phyloP scores from a whole-genome alignment of 192 early-diverging fungal species.

The Phlyctochytrium planicorne region DNA sequence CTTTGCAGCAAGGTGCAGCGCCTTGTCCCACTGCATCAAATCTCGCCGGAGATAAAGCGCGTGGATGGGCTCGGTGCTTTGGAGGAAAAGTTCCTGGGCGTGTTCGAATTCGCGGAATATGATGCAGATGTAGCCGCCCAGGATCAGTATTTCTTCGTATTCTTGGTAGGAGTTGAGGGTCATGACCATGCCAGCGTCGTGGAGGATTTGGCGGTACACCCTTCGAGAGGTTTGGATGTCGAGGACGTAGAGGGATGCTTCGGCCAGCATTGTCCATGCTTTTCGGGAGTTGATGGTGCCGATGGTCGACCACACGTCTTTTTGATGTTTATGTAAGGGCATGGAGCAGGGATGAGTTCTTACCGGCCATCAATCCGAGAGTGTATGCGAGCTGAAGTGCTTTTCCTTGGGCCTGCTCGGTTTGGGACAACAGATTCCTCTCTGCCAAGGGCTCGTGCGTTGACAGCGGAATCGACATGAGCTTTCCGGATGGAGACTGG shows the following conservation, averaged over 20 bases:
- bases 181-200: slow-evolving; percentile 49
- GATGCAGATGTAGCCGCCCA: slow-evolving; percentile 46
- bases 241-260: slow-evolving; percentile 39
- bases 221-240: slow-evolving; percentile 48
- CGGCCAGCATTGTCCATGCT: slow-evolving; percentile 50
- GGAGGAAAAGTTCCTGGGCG: slow-evolving; percentile 50
- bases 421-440: slow-evolving; percentile 25
- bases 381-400: slow-evolving; percentile 42
- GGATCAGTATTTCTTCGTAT: slow-evolving; percentile 41
- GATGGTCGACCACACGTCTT: slow-evolving; percentile 44
- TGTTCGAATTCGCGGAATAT: slow-evolving; percentile 44
- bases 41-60: slow-evolving; percentile 47
- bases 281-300: slow-evolving; percentile 20
- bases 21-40: slow-evolving; percentile 56
- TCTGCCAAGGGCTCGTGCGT: slow-evolving; percentile 35
- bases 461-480: slow-evolving; percentile 28
- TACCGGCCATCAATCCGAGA: slow-evolving; percentile 43
- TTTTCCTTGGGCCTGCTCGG: slow-evolving; percentile 49
- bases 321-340: not conserved
- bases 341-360: not conserved
- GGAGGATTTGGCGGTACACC: slow-evolving; percentile 47
- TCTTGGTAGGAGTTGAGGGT: slow-evolving; percentile 32
- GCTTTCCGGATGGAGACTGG: slow-evolving; percentile 44
- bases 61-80: slow-evolving; percentile 39
- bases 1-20: slow-evolving; percentile 41